phyloP scores from a whole-genome alignment of 148 eudicot genomes.

The Beta vulgaris region DNA sequence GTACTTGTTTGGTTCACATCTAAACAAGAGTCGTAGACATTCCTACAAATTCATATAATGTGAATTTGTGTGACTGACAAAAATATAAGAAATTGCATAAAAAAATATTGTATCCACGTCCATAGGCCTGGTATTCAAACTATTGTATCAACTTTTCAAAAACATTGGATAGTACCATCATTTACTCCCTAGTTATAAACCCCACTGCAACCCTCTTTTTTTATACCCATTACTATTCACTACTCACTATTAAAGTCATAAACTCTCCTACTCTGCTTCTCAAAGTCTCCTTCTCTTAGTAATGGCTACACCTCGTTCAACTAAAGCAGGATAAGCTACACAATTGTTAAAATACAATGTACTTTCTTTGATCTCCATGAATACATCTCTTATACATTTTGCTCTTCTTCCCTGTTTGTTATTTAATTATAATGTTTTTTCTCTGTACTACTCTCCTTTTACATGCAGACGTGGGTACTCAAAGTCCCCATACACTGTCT shows the following conservation, averaged over 20 bases:
- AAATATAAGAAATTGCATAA: too few species aligned
- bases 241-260: not conserved
- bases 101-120: too few species aligned
- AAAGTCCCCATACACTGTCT: constrained; percentile 82
- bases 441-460: too few species aligned
- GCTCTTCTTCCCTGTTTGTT: too few species aligned
- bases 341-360: constrained; percentile 21
- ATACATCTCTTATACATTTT: too few species aligned
- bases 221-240: not conserved
- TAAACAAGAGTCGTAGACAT: too few species aligned
- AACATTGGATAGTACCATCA: too few species aligned
- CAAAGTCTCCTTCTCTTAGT: constrained; percentile 8
- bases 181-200: constrained; percentile 2
- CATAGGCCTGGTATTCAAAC: too few species aligned
- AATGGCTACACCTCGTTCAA: constrained; percentile 15
- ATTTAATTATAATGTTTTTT: not conserved
- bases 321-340: constrained; percentile 18
- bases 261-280: not conserved
- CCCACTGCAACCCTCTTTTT: constrained; percentile 7
- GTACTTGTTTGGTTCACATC: too few species aligned
- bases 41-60: too few species aligned
- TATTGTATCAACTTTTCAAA: too few species aligned
- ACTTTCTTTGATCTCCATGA: not conserved
- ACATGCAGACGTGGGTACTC: constrained; percentile 61
- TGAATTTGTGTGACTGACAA: too few species aligned